Conservation (phyloP, 805 yeast species). For the Starmerella stigmatis region DNA sequence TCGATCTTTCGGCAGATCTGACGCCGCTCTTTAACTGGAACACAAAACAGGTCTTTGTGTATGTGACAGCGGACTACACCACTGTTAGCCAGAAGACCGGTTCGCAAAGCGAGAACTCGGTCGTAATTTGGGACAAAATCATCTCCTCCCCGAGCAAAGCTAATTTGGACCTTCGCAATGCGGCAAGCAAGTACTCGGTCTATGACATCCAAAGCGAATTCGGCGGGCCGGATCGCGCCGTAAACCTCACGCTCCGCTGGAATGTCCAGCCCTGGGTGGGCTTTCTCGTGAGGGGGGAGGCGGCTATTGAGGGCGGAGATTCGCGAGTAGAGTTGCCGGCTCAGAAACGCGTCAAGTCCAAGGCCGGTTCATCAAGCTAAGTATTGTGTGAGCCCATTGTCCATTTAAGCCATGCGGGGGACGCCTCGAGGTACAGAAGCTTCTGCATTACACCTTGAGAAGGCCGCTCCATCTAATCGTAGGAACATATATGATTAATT, state of each 20-base stretch:
- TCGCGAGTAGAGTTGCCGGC: constrained; percentile 6
- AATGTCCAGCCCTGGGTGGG: constrained; percentile 90
- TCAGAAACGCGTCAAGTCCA: constrained; percentile 1
- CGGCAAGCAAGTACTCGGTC: constrained; percentile 65
- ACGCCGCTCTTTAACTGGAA: constrained; percentile 86
- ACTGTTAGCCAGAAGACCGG: constrained; percentile 27
- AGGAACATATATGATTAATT: no score
- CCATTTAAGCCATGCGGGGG: no score
- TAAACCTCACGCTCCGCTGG: constrained; percentile 68
- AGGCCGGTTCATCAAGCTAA: neutral
- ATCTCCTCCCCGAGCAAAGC: constrained; percentile 53
- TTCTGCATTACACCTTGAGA: no score
- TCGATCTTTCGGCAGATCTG: constrained; percentile 66
- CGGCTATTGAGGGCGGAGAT: constrained; percentile 6
- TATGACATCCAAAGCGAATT: constrained; percentile 67
- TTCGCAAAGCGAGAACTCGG: constrained; percentile 40
- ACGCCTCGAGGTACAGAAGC: no score
- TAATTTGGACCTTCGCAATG: constrained; percentile 39
- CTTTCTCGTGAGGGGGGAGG: constrained; percentile 52
- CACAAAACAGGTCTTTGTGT: constrained; percentile 90
- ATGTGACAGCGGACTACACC: constrained; percentile 79
- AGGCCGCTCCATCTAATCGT: no score
- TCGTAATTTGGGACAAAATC: constrained; percentile 87
- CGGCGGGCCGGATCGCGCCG: constrained; percentile 42
- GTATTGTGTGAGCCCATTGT: no score